Base-by-base conservation (phyloP, 768 basidiomycete species). In the Postia placenta region DNA sequence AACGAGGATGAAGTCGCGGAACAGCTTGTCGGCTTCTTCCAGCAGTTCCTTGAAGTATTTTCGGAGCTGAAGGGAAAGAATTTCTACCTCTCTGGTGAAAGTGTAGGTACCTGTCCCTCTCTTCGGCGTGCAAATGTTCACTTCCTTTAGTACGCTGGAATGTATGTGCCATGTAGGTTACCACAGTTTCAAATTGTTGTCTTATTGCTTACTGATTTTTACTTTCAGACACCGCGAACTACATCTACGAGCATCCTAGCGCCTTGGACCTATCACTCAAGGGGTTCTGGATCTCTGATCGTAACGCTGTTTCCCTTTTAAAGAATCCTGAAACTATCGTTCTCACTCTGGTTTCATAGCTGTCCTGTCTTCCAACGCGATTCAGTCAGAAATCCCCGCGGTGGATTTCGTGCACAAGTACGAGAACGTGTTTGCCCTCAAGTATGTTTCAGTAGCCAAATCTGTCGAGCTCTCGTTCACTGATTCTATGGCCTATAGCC, bases 41-140 rank as follows among this genome's bases (percentile, higher is more conserved):
- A 79, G 49, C 86, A 88, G 56, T 88, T 87, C 66, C 68, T 88
- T 4, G 73, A 79, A 26, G 78, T 87, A 5, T 88, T 88, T 63
- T 67, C 70, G 0, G 86, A 88, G 55, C 60, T 88, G 42, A 85
- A 85, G 56, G 72, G 73, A 15, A 86, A 83, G 65, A 82, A 81
- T n/a, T 69, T 87, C 22, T 87, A 76, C 58, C 58, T 87, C 4
- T 72, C 75, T 20, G 85, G 85, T 27, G 85, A 87, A 64, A 87
- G 85, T 62, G 85, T 86, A 59, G 58, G 84, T 58, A 4, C 17
- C 6, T 39, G 20, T n/a, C 39, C 11, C 3, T n/a, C 47, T 15
- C 38, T 27, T 12, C 30, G 24, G 6, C n/a, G 17, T 25, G 23
- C 24, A 14, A 28, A 5, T 15, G 11, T 26, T 23, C n/a, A 20